These are phyloP conservation scores for Erysiphe pisi DNA, from an alignment of 2,329 filamentous ascomycete species.

Conservation along the genomic window DNA sequence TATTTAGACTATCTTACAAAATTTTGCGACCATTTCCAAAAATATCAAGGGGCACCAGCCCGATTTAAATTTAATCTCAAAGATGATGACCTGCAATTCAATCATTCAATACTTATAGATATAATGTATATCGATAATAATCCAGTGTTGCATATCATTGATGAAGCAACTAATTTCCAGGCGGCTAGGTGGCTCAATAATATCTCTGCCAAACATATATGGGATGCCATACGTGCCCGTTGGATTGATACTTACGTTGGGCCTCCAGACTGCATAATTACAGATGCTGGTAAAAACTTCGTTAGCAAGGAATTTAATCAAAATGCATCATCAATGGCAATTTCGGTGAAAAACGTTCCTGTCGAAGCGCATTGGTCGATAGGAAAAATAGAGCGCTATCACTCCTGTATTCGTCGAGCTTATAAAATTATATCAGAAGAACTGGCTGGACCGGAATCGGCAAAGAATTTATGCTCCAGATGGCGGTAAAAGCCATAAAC, in stretches of 20 bases:
- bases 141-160: slow-evolving; percentile 26
- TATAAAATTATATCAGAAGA: not conserved
- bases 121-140: slow-evolving; percentile 25
- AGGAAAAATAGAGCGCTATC: not conserved
- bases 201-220: slow-evolving; percentile 6
- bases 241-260: not conserved
- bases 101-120: slow-evolving; percentile 25
- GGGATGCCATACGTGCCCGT: not conserved
- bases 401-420: not conserved
- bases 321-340: not conserved
- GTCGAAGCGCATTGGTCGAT: not conserved
- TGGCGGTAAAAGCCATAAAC: slow-evolving; percentile 30
- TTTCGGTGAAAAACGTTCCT: not conserved
- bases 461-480: slow-evolving; percentile 28
- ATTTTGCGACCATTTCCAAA: not conserved
- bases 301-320: not conserved
- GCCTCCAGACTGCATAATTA: not conserved
- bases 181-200: slow-evolving; percentile 27
- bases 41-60: not conserved
- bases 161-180: slow-evolving; percentile 27
- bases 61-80: slow-evolving; percentile 14
- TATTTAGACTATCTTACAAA: not conserved
- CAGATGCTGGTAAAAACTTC: not conserved
- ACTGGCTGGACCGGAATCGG: not conserved
- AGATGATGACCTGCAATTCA: slow-evolving; percentile 25